Percentiles rank a stretch among this genome's conserved stretches.
phyloP scores from a whole-genome alignment of 2,329 filamentous ascomycete species.

The Verticillium zaregamsianum region DNA sequence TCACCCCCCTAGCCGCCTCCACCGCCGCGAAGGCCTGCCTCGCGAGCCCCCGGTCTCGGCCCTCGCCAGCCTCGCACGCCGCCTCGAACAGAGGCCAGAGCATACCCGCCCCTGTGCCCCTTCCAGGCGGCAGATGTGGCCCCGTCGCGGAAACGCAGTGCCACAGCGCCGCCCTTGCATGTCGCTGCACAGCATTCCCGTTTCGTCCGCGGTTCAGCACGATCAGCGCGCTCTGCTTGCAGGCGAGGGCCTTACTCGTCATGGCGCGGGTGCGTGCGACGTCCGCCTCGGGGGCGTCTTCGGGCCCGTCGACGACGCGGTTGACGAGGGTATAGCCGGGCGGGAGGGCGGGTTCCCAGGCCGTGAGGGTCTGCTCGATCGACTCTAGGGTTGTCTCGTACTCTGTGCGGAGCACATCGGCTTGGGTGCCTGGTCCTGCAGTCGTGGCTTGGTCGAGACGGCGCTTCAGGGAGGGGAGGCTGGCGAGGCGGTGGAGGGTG shows the following conservation, averaged over 20 bases:
- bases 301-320: conserved; percentile 11
- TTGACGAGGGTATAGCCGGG: conserved; percentile 11
- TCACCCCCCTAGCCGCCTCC: conserved; percentile 7
- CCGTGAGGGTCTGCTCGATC: conserved; percentile 6
- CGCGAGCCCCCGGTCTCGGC: conserved; percentile 11
- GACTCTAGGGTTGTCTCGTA: conserved; percentile 7
- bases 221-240: conserved; percentile 10
- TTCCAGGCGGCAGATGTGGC: neutral
- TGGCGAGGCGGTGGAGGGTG: conserved; percentile 7
- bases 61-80: conserved; percentile 11
- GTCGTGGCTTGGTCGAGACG: conserved; percentile 6
- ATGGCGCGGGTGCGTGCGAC: conserved; percentile 10
- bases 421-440: conserved; percentile 5
- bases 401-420: conserved; percentile 8
- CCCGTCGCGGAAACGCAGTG: conserved; percentile 10
- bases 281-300: conserved; percentile 7
- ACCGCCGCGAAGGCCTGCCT: conserved; percentile 12
- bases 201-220: conserved; percentile 9
- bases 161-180: conserved; percentile 12
- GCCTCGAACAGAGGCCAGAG: conserved; percentile 12
- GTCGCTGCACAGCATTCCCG: conserved; percentile 10
- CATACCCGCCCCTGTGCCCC: conserved; percentile 8
- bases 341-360: conserved; percentile 8
- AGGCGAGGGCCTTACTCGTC: conserved; percentile 11
- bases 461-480: conserved; percentile 5